Evolutionary conservation across 805 yeast genomes (phyloP), one percentile per base, ranked within the genome.

Genomic region (Candida maesae): DNA sequence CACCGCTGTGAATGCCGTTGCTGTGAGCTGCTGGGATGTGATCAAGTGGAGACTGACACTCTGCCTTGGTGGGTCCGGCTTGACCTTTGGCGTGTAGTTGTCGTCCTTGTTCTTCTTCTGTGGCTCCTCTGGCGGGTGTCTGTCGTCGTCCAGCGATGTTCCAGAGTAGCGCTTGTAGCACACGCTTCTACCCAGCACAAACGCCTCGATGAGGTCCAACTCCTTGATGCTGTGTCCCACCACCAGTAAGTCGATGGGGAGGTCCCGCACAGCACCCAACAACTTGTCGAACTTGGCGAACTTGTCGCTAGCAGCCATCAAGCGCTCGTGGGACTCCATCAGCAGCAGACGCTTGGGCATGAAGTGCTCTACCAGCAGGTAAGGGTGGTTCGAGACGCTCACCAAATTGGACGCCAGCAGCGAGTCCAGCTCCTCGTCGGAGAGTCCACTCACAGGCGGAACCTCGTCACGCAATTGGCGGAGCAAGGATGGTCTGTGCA

Each of bases 141-240:
- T 28, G 6, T 12, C 14, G 14, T 74, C 78, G 48, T 70, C 74
- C 18, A 82, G 60, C 15, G 81, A 74, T 1, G 78, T 69, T 13
- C 87, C 86, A 18, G 88, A 77, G 51, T 81, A 74, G 50, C 95
- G 74, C 45, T 72, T 73, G 54, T 84, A 83, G 46, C 73, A 71
- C 28, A 86, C 61, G 24, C 34, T 33, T 52, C 85, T 78, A 2
- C 96, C 96, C n/a, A 84, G 66, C 12, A 88, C 55, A 33, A 83
- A 68, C 0, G 90, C 84, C 59, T 89, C 97, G 6, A 89, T 69
- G 34, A 89, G 64, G 55, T 89, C 95, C 46, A 84, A 58, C 54
- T 84, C 93, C 54, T 82, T 80, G 17, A 81, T 70, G 51, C 70
- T 74, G 27, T 74, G 71, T 0, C 88, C 82, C 3, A 80, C 73